A percentile compares a stretch with the other conserved stretches of the same genome.
Evolutionary conservation across 2,329 filamentous ascomycete species (phyloP).

Genomic region (Nigrospora oryzae): DNA sequence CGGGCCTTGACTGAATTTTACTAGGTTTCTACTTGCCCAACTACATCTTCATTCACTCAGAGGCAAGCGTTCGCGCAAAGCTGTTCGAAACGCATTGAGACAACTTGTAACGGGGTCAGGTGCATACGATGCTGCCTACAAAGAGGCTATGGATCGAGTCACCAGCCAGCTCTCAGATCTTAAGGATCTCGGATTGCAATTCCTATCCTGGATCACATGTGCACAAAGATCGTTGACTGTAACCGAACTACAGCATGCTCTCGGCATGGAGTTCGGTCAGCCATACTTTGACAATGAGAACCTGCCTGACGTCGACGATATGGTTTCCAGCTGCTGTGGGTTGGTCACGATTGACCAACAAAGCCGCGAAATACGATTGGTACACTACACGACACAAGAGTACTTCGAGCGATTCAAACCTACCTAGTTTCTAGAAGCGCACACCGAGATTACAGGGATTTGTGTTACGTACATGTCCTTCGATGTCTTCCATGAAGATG

Average conservation of each 20-base stretch:
- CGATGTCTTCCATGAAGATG: no score
- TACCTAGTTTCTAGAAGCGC: conserved; percentile 20
- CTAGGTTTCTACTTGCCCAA: conserved; percentile 29
- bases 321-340: conserved; percentile 30
- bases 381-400: conserved; percentile 37
- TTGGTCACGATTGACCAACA: conserved; percentile 30
- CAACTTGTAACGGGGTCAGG: conserved; percentile 18
- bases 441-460: conserved; percentile 15
- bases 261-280: conserved; percentile 24
- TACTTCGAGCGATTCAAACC: conserved; percentile 25
- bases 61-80: conserved; percentile 20
- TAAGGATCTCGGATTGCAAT: conserved; percentile 25
- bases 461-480: conserved; percentile 23
- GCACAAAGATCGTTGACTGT: conserved; percentile 22
- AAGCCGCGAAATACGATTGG: conserved; percentile 24
- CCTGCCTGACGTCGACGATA: conserved; percentile 19
- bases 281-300: conserved; percentile 23
- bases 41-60: conserved; percentile 25
- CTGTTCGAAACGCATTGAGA: conserved; percentile 20
- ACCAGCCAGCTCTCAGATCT: conserved; percentile 22
- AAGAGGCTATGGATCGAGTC: conserved; percentile 31
- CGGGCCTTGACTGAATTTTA: conserved; percentile 1
- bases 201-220: conserved; percentile 30
- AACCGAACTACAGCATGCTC: conserved; percentile 30
- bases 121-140: conserved; percentile 29